Evolutionary conservation across 108 stramenopile species (phyloP), one percentile per base, ranked within the genome.

Genomic region (Pseudonitzschia pungens): DNA sequence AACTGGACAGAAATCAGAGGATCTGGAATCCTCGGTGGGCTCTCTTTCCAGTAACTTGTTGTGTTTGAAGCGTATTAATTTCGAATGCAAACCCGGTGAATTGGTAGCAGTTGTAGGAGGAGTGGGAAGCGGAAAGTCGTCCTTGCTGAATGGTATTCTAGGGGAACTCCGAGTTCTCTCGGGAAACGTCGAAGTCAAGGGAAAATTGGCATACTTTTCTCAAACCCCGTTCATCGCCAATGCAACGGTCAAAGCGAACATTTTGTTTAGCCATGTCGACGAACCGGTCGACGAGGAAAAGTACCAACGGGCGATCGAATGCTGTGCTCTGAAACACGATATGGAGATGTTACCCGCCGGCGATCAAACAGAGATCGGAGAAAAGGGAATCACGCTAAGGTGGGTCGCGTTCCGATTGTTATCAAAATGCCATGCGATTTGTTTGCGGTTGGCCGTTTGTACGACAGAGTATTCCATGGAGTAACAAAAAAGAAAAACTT

Each of bases 151-250:
- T 44, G 84, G 89, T 14, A 82, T 98, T 26, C 80, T 99, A 18
- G 99, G 99, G 32, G 96, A 99, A 81, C 70, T 91, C 41, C 69
- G 74, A 53, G 67, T 70, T 29, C 65, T 91, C 14, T 63, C 74
- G 31, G 93, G 96, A 28, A 75, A 69, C 16, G 89, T 82, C 22
- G 68, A 77, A 31, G 80, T 87, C 5, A 69, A 78, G n/a, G 96
- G 91, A 7, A 70, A 64, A 9, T 74, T 91, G 16, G 86, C 85
- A 20, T 89, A 78, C 44, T 90, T 92, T 81, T 60, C 89, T 33
- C 97, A 99, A 77, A 86, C 72, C 4, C 88, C 98, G 14, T 99
- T 97, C 77, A 98, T 99, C 41, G 69, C 96, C 70, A 99, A 99
- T 82, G 97, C 89, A 22, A 92, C 96, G 4, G 73, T 99, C 15